Evolutionary conservation across 805 yeast species (phyloP), one percentile per base, ranked within the genome.

Genomic region (Naumovozyma dairenensis): DNA sequence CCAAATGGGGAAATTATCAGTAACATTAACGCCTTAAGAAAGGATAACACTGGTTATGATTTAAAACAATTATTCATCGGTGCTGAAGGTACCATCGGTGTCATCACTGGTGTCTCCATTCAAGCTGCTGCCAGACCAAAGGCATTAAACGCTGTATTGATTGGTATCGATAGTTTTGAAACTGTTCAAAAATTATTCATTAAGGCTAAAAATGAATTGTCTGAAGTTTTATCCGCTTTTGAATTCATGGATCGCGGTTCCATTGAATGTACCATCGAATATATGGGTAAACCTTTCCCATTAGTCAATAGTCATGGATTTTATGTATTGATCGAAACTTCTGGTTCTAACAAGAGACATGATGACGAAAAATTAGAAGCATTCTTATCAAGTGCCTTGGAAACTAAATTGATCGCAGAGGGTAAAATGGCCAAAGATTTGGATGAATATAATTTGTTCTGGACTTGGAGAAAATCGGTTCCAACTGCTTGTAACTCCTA

Each of bases 341-440:
- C 85, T 17, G 96, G 96, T 9, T 83, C 94, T 6, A 79, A 77
- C 54, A 76, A 78, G 46, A 86, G 77, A 21, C 96, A 86, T 49
- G 96, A 86, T 53, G 85, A 80, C 58, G 87, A 74, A 46, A 86
- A 86, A 58, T 67, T 86, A 38, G 86, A 80, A 53, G 53, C 67
- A 0, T 86, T 86, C 58, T 67, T 86, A 53, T 94, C 82, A 45
- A 62, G 62, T 18, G 78, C 77, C 14, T 76, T 86, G 80, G 93
- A 80, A 53, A 67, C 70, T 18, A 94, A 78, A 34, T 56, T 73
- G 34, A 83, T 86, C 28, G 64, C 66, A 16, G 94, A 86, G 55
- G 96, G 96, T 49, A 83, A 81, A 30, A 80, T 86, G 46, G 93
- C 96, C 7, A 93, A 83, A 57, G 94, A 85, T 56, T 93, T 80